Evolutionary conservation across 1,284 basidiomycete species (phyloP).

Genomic region (Ceratobasidium sp.): DNA sequence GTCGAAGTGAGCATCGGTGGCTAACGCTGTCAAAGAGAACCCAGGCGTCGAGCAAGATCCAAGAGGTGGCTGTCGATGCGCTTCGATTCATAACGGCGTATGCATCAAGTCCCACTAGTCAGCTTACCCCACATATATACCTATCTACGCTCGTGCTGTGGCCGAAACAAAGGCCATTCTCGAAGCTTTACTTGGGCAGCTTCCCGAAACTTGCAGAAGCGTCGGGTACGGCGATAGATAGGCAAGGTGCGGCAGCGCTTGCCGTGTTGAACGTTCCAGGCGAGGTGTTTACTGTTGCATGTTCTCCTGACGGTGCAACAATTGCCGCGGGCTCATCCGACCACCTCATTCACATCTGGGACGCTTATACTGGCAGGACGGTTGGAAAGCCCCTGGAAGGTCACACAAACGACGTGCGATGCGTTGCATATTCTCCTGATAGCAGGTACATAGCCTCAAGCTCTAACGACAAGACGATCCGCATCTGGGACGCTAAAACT

Average conservation of each 20-base stretch:
- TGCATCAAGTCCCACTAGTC: too few relatives aligned
- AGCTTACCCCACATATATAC: slow-evolving; percentile 15
- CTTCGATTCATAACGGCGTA: too few relatives aligned
- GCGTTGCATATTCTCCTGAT: slow-evolving; percentile 28
- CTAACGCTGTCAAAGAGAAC: too few relatives aligned
- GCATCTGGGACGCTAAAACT: slow-evolving; percentile 26
- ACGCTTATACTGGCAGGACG: background rate
- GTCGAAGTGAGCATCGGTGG: too few relatives aligned
- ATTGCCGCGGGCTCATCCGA: too few relatives aligned
- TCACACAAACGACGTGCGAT: slow-evolving; percentile 29
- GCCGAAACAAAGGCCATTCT: background rate
- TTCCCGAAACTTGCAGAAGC: too few relatives aligned
- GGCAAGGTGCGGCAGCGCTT: background rate
- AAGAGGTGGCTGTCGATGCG: too few relatives aligned
- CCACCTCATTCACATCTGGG: slow-evolving; percentile 18
- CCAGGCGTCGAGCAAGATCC: too few relatives aligned
- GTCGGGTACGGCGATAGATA: too few relatives aligned
- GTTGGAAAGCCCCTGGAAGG: slow-evolving; percentile 19
- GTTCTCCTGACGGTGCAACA: too few relatives aligned
- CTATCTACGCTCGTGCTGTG: background rate
- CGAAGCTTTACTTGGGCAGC: background rate
- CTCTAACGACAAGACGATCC: slow-evolving; percentile 33
- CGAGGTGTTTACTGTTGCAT: too few relatives aligned
- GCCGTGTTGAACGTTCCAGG: too few relatives aligned
- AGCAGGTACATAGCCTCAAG: slow-evolving; percentile 30